phyloP scores from a whole-genome alignment of 441 rosid species.

The Capsella rubella region DNA sequence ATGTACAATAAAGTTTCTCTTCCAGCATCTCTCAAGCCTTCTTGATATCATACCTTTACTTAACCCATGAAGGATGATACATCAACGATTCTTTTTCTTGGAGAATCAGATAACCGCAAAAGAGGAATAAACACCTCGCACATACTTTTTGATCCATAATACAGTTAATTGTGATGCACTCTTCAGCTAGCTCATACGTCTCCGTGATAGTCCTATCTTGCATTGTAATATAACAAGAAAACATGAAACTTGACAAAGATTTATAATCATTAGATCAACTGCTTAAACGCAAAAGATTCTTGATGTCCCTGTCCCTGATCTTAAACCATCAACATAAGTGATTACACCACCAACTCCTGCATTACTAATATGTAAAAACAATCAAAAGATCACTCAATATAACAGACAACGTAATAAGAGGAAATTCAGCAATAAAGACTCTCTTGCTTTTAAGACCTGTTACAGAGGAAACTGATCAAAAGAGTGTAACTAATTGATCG shows the following conservation, averaged over 20 bases:
- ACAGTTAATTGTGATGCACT: conserved; percentile 54
- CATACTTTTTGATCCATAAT: conserved; percentile 59
- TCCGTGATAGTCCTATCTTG: conserved; percentile 32
- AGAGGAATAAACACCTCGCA: conserved; percentile 47
- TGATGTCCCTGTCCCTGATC: conserved; percentile 42
- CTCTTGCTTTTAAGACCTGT: not conserved
- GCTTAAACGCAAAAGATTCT: not conserved
- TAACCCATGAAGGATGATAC: conserved; percentile 53
- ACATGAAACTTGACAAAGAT: not conserved
- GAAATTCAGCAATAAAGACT: no score
- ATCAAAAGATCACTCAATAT: not conserved
- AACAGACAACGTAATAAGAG: no score
- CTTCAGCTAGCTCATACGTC: conserved; percentile 47
- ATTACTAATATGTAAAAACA: conserved; percentile 57
- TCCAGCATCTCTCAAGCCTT: conserved; percentile 19
- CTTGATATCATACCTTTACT: conserved; percentile 41
- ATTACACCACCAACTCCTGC: conserved; percentile 56
- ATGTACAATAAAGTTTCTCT: not conserved
- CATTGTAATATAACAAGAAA: conserved; percentile 7
- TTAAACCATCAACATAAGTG: conserved; percentile 40
- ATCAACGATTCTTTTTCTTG: conserved; percentile 47
- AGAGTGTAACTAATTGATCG: not conserved
- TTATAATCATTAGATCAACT: not conserved
- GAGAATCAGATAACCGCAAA: conserved; percentile 45
- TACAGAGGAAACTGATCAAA: not conserved